Percentiles rank a stretch among this genome's conserved stretches.
phyloP scores from a whole-genome alignment of 306 rosid genomes.

The Acacia acuminata region DNA sequence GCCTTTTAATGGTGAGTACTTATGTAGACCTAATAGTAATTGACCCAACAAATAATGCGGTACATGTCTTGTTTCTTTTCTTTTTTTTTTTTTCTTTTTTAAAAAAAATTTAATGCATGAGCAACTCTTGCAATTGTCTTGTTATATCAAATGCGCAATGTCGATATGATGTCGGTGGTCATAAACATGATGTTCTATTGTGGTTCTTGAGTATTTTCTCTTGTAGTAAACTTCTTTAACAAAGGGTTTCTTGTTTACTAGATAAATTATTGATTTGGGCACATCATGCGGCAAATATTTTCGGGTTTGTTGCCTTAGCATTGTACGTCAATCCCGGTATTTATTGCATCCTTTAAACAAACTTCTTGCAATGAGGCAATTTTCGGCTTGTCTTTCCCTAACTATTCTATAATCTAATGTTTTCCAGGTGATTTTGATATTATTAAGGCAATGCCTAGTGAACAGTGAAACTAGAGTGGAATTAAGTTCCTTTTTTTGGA shows the following conservation, averaged over 20 bases:
- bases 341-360: background rate
- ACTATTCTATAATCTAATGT: background rate
- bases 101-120: background rate
- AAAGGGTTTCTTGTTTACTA: background rate
- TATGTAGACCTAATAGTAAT: no score
- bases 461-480: conserved; percentile 28
- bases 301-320: conserved; percentile 89
- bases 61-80: background rate
- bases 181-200: background rate
- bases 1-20: background rate
- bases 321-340: conserved; percentile 79
- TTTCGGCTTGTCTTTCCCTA: background rate
- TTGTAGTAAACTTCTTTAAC: background rate
- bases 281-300: conserved; percentile 82
- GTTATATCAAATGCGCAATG: background rate
- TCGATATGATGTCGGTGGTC: background rate
- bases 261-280: conserved; percentile 83
- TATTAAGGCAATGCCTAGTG: conserved; percentile 44
- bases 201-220: background rate
- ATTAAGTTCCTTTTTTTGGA: background rate
- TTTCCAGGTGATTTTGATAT: conserved; percentile 56
- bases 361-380: background rate
- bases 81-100: no score
- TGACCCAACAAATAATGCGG: background rate
- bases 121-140: background rate